Evolutionary conservation across 2,329 filamentous ascomycete genomes (phyloP), one percentile per base, ranked within the genome.

Genomic region (Pestalotiopsis fici): DNA sequence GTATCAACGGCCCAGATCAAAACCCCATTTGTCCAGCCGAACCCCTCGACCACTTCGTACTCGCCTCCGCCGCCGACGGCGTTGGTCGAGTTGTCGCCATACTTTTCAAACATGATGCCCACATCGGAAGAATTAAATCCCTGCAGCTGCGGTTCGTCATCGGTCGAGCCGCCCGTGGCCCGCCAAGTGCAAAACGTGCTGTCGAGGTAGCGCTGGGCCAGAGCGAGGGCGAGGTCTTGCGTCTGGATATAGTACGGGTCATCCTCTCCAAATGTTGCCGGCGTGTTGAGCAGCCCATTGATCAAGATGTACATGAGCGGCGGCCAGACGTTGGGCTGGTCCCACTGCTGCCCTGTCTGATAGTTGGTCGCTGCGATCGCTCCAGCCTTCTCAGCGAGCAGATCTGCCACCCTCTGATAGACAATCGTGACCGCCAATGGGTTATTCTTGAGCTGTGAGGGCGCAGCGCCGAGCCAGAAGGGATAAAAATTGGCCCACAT

Each of bases 71-170:
- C 81, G 31, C 90, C 90, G 1, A 87, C 88, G 0, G 84, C 85
- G 69, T 90, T 89, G 59, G 84, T 88, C 7, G 85, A 78, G 66
- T 86, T 86, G 71, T 90, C 87, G 13, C 81, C 82, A 74, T 92
- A 92, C 82, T 92, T 92, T 76, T 92, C 90, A 74, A 92, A 92
- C 82, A 92, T 91, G 75, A 87, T 87, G 25, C 90, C 90, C 7
- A 78, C 78, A 23, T 82, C 78, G 6, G 80, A 72, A 1, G 80
- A 72, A 0, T 77, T 73, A 0, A 86, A 75, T 1, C 86, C 86
- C 18, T 77, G 75, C 65, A 90, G 80, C 75, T 82, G 85, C 35
- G 85, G 85, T 55, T 81, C 83, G 69, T 82, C 78, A 12, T 81
- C 80, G 0, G 89, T 91, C 2, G 85, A 83, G 3, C 90, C 90